Evolutionary conservation across 2,329 filamentous ascomycete species (phyloP), one percentile per base, ranked within the genome.

Genomic region (Ilyonectria destructans): DNA sequence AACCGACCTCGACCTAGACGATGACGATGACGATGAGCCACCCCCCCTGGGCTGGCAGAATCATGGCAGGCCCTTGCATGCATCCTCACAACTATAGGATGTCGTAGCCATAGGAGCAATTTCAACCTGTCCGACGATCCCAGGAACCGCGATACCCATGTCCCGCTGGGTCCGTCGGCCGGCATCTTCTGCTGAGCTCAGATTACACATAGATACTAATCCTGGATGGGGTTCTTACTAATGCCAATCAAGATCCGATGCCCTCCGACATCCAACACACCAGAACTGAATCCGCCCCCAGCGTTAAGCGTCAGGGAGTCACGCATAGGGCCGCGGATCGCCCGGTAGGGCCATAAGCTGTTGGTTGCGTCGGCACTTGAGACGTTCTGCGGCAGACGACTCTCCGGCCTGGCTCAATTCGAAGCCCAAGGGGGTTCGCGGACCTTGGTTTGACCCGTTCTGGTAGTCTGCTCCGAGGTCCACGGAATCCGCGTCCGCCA

Each of bases 401-500:
- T 43, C 31, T 67, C 64, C 65, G 59, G 70, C 55, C 45, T 69
- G 60, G 51, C 26, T 66, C 66, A 51, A 65, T 56, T 51, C 55
- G 54, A 60, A 49, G 59, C 46, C 63, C 46, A 69, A 65, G 40
- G 21, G 37, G 52, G 58, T 71, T 67, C 19, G 56, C n/a, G 40
- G 40, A n/a, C 15, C n/a, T n/a, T 62, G 55, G 29, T 63, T 69
- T 75, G 65, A 68, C 74, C 73, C 68, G 46, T 76, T 76, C 37
- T 21, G 75, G 74, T 62, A 76, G 70, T 65, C 69, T 72, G 31
- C 73, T 52, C 74, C 74, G 74, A 75, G 60, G 58, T 37, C 66
- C 61, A 51, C 35, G 57, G 59, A 63, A 58, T 68, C 68, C 61
- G 67, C 48, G 68, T 64, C 62, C 49, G 74, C 71, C 70, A 74